These are phyloP conservation scores for Dendrobium nobile DNA, from an alignment of 106 monocot species.

Conservation along the genomic window DNA sequence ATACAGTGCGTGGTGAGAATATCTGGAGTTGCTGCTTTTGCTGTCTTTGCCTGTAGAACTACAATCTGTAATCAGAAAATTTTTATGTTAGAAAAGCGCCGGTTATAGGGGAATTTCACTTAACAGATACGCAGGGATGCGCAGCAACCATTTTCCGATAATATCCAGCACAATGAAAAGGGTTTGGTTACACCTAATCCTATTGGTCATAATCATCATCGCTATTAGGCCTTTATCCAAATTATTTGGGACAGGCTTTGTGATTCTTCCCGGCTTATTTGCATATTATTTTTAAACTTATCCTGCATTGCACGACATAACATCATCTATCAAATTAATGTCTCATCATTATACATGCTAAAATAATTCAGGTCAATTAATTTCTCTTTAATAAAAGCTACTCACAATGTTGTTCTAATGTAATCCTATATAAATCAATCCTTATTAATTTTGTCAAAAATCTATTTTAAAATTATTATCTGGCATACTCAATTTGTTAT, in stretches of 20 bases:
- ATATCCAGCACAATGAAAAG: not conserved
- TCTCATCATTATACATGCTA: too few relatives aligned
- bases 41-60: conserved; percentile 65
- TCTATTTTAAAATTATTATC: not conserved
- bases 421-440: not conserved
- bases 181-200: not conserved
- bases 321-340: too few relatives aligned
- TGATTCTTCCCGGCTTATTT: too few relatives aligned
- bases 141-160: not conserved
- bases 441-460: not conserved
- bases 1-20: conserved; percentile 87
- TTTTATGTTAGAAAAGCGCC: not conserved
- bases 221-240: not conserved
- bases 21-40: conserved; percentile 82
- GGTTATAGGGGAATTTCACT: not conserved
- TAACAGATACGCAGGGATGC: not conserved
- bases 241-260: not conserved
- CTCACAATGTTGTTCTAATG: not conserved
- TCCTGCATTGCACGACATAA: too few relatives aligned
- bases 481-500: not conserved
- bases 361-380: too few relatives aligned
- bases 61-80: conserved; percentile 54
- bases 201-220: not conserved
- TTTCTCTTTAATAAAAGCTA: not conserved
- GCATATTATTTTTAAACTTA: too few relatives aligned